Evolutionary conservation across 805 yeast species (phyloP).

Genomic region (Teunomyces kruisii): DNA sequence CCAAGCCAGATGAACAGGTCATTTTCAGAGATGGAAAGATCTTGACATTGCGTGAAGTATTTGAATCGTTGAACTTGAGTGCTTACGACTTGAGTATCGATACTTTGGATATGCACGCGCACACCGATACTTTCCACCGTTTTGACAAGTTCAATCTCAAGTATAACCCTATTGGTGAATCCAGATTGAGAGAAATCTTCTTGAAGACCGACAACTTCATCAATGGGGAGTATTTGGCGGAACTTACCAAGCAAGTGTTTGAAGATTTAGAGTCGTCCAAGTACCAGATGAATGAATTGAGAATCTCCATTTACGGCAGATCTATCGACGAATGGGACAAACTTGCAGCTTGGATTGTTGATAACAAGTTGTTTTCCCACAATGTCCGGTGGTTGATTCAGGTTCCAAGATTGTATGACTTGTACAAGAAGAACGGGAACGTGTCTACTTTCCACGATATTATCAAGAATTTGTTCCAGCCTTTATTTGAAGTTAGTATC

Average conservation of each 20-base stretch:
- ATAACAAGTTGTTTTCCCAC: constrained; percentile 85
- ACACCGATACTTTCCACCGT: constrained; percentile 95
- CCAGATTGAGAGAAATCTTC: constrained; percentile 93
- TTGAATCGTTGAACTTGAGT: constrained; percentile 82
- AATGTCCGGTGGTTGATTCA: constrained; percentile 97
- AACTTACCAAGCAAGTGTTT: constrained; percentile 88
- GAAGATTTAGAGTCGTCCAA: constrained; percentile 93
- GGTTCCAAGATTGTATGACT: constrained; percentile 88
- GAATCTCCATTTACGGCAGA: constrained; percentile 94
- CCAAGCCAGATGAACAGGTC: constrained; percentile 82
- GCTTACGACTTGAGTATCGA: constrained; percentile 96
- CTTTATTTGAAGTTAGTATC: constrained; percentile 84
- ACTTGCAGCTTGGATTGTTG: constrained; percentile 92
- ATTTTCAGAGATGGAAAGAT: constrained; percentile 91
- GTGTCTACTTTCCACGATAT: constrained; percentile 75
- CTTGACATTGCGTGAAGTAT: constrained; percentile 84
- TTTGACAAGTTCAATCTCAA: constrained; percentile 96
- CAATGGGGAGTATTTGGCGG: constrained; percentile 86
- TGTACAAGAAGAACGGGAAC: constrained; percentile 75
- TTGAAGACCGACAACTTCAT: constrained; percentile 93
- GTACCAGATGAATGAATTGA: constrained; percentile 95
- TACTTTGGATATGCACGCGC: constrained; percentile 99
- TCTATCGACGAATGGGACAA: constrained; percentile 91
- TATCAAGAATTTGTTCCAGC: constrained; percentile 75
- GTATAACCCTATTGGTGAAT: constrained; percentile 97